Percentiles rank a stretch among this genome's conserved stretches.
Evolutionary conservation across 176 grass and related monocot genomes (phyloP).

Genomic region (Juncus effusus): DNA sequence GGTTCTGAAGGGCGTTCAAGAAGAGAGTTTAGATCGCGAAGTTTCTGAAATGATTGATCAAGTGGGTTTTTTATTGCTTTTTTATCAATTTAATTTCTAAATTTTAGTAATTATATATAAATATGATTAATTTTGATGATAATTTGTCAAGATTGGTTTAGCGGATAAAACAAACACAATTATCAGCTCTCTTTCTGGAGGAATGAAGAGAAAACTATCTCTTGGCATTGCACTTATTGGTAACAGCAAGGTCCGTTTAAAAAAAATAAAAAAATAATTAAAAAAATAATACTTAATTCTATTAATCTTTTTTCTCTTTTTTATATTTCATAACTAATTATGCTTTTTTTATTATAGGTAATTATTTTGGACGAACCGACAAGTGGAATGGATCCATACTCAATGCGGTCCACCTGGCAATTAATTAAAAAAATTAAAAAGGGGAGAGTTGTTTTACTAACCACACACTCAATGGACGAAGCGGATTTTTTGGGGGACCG

Average conservation of each 20-base stretch:
- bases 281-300: no score
- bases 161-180: conserved; percentile 37
- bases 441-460: conserved; percentile 46
- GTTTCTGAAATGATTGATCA: conserved; percentile 44
- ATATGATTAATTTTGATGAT: conserved; percentile 3
- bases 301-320: neutral
- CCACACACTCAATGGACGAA: conserved; percentile 53
- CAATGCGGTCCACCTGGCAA: conserved; percentile 51
- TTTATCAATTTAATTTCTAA: neutral
- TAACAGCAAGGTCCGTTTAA: conserved; percentile 45
- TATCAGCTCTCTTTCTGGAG: conserved; percentile 46
- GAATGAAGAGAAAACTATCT: conserved; percentile 52
- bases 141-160: conserved; percentile 37
- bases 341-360: conserved; percentile 22
- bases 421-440: conserved; percentile 51
- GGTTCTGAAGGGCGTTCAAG: conserved; percentile 38
- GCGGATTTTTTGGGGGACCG: conserved; percentile 50
- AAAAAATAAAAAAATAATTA: neutral
- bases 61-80: conserved; percentile 18
- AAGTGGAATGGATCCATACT: conserved; percentile 57
- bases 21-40: conserved; percentile 30
- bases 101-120: conserved; percentile 5
- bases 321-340: conserved; percentile 11
- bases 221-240: conserved; percentile 52
- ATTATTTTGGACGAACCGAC: conserved; percentile 55